A percentile compares a stretch with the other conserved stretches of the same genome.
Evolutionary conservation across 2,329 filamentous ascomycete genomes (phyloP).

Genomic region (Sporothrix dimorphospora): DNA sequence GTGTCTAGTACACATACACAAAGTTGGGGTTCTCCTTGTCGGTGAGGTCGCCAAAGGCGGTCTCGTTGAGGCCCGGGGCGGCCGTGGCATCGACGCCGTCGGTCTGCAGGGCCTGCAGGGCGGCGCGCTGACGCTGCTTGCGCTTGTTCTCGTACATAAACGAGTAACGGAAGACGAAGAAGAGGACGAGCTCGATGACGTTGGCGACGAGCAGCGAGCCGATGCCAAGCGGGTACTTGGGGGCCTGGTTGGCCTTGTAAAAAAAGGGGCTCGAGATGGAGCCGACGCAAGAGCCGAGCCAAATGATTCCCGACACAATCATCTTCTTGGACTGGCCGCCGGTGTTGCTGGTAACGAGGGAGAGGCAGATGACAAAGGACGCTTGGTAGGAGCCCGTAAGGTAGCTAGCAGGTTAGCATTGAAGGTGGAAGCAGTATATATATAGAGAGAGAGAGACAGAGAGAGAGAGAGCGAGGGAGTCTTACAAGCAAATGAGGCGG

Average conservation of each 20-base stretch:
- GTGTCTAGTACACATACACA: not conserved
- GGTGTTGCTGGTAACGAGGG: not conserved
- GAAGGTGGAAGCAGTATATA: not conserved
- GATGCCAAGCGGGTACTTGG: not conserved
- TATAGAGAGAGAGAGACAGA: not conserved
- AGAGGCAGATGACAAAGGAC: not conserved
- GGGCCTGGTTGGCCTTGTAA: not conserved
- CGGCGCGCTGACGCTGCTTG: not conserved
- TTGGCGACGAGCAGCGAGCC: not conserved
- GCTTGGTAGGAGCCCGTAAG: not conserved
- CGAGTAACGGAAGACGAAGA: not conserved
- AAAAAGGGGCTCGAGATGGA: slow-evolving; percentile 1
- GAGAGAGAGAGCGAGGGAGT: not conserved
- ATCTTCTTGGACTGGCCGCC: slow-evolving; percentile 4
- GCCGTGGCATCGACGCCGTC: not conserved
- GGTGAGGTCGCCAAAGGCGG: not conserved
- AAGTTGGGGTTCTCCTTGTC: slow-evolving; percentile 10
- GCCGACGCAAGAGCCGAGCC: not conserved
- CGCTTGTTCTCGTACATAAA: not conserved
- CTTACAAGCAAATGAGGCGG: not conserved
- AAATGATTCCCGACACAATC: not conserved
- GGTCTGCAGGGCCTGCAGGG: not conserved
- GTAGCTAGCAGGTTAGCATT: not conserved
- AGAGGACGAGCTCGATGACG: not conserved
- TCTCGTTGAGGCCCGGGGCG: not conserved